A percentile compares a stretch with the other conserved stretches of the same genome.
phyloP scores from a whole-genome alignment of 768 basidiomycete species.

The Auriculariales sp. region DNA sequence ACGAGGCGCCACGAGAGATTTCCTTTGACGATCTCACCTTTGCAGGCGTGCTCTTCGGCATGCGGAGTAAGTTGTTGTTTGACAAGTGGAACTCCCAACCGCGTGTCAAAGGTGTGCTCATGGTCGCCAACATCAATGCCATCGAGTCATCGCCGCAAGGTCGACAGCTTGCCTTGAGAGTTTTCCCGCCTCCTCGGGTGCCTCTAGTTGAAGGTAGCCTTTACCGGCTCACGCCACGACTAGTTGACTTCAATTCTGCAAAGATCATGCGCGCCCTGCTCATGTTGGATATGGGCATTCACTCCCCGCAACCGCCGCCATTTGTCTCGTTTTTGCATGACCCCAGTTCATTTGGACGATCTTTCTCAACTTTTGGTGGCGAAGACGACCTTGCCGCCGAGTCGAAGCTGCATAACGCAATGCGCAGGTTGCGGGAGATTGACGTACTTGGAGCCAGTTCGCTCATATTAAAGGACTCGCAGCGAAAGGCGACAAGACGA shows the following conservation, averaged over 20 bases:
- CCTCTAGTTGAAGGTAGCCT: constrained; percentile 10
- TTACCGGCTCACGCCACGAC: constrained; percentile 33
- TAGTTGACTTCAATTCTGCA: constrained; percentile 39
- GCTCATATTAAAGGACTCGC: constrained; percentile 31
- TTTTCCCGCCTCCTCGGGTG: not conserved
- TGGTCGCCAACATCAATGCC: constrained; percentile 27
- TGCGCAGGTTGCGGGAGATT: constrained; percentile 23
- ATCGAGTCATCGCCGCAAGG: constrained; percentile 13
- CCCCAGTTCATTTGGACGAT: constrained; percentile 23
- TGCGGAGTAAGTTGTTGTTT: constrained; percentile 24
- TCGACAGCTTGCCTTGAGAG: not conserved
- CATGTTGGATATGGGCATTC: constrained; percentile 21
- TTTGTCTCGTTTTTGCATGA: constrained; percentile 31
- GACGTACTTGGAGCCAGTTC: constrained; percentile 20
- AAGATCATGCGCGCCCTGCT: constrained; percentile 31
- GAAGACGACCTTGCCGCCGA: constrained; percentile 12
- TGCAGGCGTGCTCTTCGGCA: constrained; percentile 28
- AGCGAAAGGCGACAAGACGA: constrained; percentile 28
- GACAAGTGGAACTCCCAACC: constrained; percentile 25
- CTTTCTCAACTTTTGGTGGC: constrained; percentile 14
- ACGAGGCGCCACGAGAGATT: constrained; percentile 28
- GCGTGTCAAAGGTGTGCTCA: constrained; percentile 22
- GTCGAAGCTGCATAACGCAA: constrained; percentile 23
- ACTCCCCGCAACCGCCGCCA: constrained; percentile 11
- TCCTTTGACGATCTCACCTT: constrained; percentile 36